Evolutionary conservation across 176 grass and related monocot species (phyloP).

Genomic region (Ensete ventricosum): DNA sequence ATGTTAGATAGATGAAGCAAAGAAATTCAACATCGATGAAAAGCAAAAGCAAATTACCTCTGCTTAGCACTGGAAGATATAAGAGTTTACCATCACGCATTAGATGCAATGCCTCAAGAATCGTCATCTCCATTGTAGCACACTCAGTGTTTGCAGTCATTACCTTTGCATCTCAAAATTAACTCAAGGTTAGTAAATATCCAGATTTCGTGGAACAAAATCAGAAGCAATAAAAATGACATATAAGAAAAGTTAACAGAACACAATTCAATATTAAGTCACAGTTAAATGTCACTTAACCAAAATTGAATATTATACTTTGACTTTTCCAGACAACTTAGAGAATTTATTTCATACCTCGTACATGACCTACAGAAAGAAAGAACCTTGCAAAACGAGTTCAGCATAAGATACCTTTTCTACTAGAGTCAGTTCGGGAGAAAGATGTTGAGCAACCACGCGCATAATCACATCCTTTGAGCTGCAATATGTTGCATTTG

Average conservation of each 20-base stretch:
- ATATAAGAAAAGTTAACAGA: not conserved
- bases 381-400: not conserved
- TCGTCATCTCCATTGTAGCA: conserved; percentile 75
- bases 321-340: too few species aligned
- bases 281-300: too few species aligned
- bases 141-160: conserved; percentile 77
- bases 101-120: conserved; percentile 90
- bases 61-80: conserved; percentile 77
- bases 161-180: conserved; percentile 40
- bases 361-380: not conserved
- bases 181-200: not conserved
- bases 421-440: conserved; percentile 75
- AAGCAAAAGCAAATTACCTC: conserved; percentile 36
- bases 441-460: conserved; percentile 77
- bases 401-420: conserved; percentile 50
- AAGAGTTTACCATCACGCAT: conserved; percentile 89
- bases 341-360: too few species aligned
- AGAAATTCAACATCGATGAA: not conserved
- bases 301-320: too few species aligned
- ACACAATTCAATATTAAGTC: too few species aligned
- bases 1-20: conserved; percentile 18
- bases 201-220: not conserved
- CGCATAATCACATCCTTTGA: conserved; percentile 93
- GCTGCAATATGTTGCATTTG: conserved; percentile 35
- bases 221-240: not conserved